phyloP scores from a whole-genome alignment of 345 rosid genomes.

The Moringa oleifera region DNA sequence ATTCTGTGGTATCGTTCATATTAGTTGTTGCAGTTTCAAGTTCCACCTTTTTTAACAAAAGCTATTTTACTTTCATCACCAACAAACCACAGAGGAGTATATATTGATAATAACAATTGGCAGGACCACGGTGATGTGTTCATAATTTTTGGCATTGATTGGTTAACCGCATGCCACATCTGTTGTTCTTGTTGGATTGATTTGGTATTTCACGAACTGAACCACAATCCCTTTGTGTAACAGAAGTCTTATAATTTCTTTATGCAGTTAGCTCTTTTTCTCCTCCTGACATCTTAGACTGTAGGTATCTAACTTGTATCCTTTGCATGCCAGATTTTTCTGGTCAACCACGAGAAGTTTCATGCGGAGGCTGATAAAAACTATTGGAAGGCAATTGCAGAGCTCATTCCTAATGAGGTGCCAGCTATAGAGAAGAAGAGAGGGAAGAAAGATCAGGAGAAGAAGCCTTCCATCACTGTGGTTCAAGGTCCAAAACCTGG shows the following conservation, averaged over 20 bases:
- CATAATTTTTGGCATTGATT: too few species aligned
- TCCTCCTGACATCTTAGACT: background rate
- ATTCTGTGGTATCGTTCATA: too few species aligned
- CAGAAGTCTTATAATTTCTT: too few species aligned
- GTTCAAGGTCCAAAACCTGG: slow-evolving; percentile 79
- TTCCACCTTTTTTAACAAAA: too few species aligned
- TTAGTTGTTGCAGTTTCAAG: too few species aligned
- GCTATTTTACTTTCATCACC: too few species aligned
- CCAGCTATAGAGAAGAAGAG: slow-evolving; percentile 53
- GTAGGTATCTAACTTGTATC: too few species aligned
- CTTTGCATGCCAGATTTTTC: slow-evolving; percentile 29
- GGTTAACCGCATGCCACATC: background rate
- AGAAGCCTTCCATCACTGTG: slow-evolving; percentile 47
- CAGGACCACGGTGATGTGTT: too few species aligned
- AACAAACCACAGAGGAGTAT: background rate
- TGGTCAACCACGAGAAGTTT: slow-evolving; percentile 53
- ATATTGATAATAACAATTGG: too few species aligned
- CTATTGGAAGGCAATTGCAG: slow-evolving; percentile 80
- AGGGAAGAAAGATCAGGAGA: slow-evolving; percentile 69
- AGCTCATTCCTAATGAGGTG: slow-evolving; percentile 77
- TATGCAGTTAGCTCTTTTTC: background rate
- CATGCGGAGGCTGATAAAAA: slow-evolving; percentile 59
- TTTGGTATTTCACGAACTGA: background rate
- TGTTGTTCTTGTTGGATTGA: background rate
- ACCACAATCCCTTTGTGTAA: background rate